These are phyloP conservation scores for Quercus berberidifolia DNA, from an alignment of 306 rosid genomes.

Conservation along the genomic window DNA sequence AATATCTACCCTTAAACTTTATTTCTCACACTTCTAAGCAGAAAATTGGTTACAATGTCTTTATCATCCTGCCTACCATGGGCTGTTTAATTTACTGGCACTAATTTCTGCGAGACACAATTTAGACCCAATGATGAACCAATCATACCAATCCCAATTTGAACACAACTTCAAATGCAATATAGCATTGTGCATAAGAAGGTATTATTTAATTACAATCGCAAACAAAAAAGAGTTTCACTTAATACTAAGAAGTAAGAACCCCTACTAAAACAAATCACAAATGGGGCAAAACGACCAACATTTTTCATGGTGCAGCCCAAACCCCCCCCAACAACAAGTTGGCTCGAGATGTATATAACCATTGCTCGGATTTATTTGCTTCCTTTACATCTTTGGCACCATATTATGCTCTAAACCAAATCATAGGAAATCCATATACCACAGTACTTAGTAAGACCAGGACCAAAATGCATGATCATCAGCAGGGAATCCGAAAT, in stretches of 20 bases:
- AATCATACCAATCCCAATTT: not conserved
- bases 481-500: slow-evolving; percentile 64
- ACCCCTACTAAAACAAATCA: slow-evolving; percentile 8
- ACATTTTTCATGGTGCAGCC: slow-evolving; percentile 10
- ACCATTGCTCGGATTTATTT: slow-evolving; percentile 20
- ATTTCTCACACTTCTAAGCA: too few species aligned
- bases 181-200: not conserved
- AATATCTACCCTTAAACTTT: too few species aligned
- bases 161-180: not conserved
- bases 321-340: slow-evolving; percentile 19
- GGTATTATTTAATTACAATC: slow-evolving; percentile 26
- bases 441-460: slow-evolving; percentile 37
- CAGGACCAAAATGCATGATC: slow-evolving; percentile 80
- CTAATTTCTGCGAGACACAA: too few species aligned
- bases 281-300: slow-evolving; percentile 14
- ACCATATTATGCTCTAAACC: slow-evolving; percentile 13
- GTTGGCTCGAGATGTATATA: not conserved
- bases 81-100: too few species aligned
- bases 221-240: slow-evolving; percentile 1
- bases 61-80: too few species aligned
- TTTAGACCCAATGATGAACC: not conserved
- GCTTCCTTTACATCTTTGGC: slow-evolving; percentile 11
- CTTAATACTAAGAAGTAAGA: not conserved
- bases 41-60: too few species aligned
- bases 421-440: slow-evolving; percentile 12